Percentiles rank a stretch among this genome's conserved stretches.
Evolutionary conservation across 495 filamentous ascomycete genomes (phyloP).

Genomic region (Neurospora cerealis): DNA sequence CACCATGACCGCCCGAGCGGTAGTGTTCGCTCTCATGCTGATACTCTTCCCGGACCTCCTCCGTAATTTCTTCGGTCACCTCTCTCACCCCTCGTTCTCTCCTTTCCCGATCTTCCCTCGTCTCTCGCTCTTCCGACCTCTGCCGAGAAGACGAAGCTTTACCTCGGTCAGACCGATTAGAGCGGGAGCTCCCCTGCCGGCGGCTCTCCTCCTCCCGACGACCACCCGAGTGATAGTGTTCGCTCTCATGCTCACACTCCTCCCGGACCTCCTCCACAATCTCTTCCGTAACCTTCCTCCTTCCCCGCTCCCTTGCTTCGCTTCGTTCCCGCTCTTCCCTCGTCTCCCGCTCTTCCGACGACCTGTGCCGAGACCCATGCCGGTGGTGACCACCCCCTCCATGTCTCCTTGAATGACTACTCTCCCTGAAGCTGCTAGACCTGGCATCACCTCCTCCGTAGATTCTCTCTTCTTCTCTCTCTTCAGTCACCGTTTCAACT

Average conservation of each 20-base stretch:
- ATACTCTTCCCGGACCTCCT: constrained; percentile 62
- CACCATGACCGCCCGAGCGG: neutral
- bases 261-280: constrained; percentile 79
- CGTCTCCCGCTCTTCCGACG: neutral
- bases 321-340: constrained; percentile 15
- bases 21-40: neutral
- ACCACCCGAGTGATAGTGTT: neutral
- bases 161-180: neutral
- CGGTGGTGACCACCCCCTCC: neutral
- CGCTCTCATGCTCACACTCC: constrained; percentile 18
- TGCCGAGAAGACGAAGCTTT: neutral
- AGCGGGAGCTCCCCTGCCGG: neutral
- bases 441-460: neutral
- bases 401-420: neutral
- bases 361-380: neutral
- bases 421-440: neutral
- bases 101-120: constrained; percentile 50
- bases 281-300: constrained; percentile 53
- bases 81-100: constrained; percentile 8
- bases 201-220: neutral
- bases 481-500: neutral
- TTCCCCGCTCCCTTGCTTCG: neutral
- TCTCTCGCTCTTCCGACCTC: neutral
- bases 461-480: neutral
- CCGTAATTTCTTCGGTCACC: constrained; percentile 71